Conservation (phyloP, 2,329 filamentous ascomycete genomes). For the Alternaria alternata region DNA sequence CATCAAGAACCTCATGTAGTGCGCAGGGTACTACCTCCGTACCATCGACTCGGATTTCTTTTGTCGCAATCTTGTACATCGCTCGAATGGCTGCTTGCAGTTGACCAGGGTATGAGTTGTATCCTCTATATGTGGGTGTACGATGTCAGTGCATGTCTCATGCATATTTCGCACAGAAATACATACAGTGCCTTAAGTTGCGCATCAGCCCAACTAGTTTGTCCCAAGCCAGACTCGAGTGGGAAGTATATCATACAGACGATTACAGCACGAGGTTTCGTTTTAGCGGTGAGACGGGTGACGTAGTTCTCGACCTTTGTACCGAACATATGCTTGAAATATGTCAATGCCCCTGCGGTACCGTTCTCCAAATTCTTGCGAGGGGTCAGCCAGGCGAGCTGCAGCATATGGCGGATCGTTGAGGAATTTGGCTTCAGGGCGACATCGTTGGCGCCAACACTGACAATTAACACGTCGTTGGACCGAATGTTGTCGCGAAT, state of each 20-base stretch:
- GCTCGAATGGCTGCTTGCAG: slow-evolving; percentile 45
- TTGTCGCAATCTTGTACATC: slow-evolving; percentile 44
- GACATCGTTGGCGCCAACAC: slow-evolving; percentile 50
- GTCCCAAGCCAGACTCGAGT: slow-evolving; percentile 36
- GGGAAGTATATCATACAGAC: slow-evolving; percentile 53
- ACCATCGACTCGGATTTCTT: slow-evolving; percentile 36
- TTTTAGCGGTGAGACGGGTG: slow-evolving; percentile 30
- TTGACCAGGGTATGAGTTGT: slow-evolving; percentile 38
- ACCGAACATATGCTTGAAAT: slow-evolving; percentile 47
- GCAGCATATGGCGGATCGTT: slow-evolving; percentile 45
- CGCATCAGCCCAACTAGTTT: slow-evolving; percentile 46
- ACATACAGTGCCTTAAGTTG: slow-evolving; percentile 35
- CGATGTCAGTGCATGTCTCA: no score
- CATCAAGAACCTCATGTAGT: slow-evolving; percentile 45
- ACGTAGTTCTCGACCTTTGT: slow-evolving; percentile 41
- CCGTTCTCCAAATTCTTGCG: slow-evolving; percentile 33
- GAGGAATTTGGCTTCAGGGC: slow-evolving; percentile 37
- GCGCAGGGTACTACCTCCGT: slow-evolving; percentile 44
- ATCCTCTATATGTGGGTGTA: slow-evolving; percentile 22
- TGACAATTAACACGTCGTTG: slow-evolving; percentile 47
- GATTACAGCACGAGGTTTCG: slow-evolving; percentile 45
- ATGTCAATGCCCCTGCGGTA: slow-evolving; percentile 34
- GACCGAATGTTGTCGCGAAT: slow-evolving; percentile 44
- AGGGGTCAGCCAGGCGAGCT: slow-evolving; percentile 42
- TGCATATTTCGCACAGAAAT: no score